Percentiles rank a stretch among this genome's conserved stretches.
These are phyloP conservation scores for Backusella morwellensis DNA, from an alignment of 192 early-diverging fungal genomes.

Conservation along the genomic window DNA sequence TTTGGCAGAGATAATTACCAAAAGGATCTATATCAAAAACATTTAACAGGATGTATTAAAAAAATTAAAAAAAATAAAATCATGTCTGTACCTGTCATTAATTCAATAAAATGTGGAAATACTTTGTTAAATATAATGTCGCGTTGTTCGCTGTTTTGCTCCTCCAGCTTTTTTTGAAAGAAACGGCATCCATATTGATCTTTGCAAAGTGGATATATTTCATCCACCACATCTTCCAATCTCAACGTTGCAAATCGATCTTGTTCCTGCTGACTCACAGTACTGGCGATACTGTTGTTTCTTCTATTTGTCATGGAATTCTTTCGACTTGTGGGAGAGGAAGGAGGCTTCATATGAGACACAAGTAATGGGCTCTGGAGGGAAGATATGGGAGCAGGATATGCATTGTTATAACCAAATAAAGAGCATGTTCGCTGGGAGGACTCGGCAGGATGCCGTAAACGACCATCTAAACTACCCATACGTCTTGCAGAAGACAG, in stretches of 20 bases:
- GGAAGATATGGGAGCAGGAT: background rate
- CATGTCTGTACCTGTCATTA: conserved; percentile 67
- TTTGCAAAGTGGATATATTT: conserved; percentile 77
- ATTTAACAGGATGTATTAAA: background rate
- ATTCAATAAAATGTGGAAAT: conserved; percentile 65
- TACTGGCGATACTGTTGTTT: background rate
- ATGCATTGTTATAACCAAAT: background rate
- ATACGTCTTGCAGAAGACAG: conserved; percentile 11
- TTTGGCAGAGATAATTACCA: conserved; percentile 91
- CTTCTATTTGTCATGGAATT: conserved; percentile 18
- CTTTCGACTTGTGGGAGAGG: conserved; percentile 1
- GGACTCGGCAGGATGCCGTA: background rate
- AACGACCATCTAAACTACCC: background rate
- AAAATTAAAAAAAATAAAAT: background rate
- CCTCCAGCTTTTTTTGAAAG: conserved; percentile 83
- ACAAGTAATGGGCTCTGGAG: background rate
- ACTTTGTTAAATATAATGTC: conserved; percentile 73
- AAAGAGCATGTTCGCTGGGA: background rate
- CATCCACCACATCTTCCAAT: conserved; percentile 70
- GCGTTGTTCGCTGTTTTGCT: conserved; percentile 58
- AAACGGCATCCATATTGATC: conserved; percentile 89
- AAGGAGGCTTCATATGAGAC: background rate
- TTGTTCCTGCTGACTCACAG: conserved; percentile 14
- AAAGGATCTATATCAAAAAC: conserved; percentile 65
- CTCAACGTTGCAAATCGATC: conserved; percentile 61